A percentile compares a stretch with the other conserved stretches of the same genome.
phyloP scores from a whole-genome alignment of 2,329 filamentous ascomycete genomes.

The Calonectria pseudoturangicola region DNA sequence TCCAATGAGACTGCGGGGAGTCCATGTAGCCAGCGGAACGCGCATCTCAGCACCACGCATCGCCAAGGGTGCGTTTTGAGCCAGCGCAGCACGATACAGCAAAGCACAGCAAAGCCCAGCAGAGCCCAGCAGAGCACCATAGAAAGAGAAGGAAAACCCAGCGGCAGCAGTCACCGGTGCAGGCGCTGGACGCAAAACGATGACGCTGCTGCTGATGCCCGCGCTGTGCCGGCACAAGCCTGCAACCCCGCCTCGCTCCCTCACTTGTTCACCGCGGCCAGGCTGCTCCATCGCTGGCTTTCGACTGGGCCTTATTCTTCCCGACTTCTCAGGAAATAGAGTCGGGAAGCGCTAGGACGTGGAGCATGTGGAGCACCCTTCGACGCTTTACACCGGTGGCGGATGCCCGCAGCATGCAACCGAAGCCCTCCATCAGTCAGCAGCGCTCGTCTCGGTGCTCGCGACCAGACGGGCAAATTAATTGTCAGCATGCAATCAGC shows the following conservation, averaged over 20 bases:
- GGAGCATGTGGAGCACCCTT: conserved; percentile 29
- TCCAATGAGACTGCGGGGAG: conserved; percentile 28
- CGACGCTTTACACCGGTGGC: conserved; percentile 31
- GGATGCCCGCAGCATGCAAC: conserved; percentile 40
- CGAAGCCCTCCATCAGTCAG: conserved; percentile 38
- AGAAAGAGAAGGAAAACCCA: not conserved
- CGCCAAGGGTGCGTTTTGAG: conserved; percentile 35
- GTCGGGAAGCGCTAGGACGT: conserved; percentile 19
- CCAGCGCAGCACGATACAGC: conserved; percentile 38
- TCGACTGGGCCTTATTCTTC: conserved; percentile 21
- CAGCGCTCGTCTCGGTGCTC: conserved; percentile 19
- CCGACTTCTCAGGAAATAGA: conserved; percentile 27
- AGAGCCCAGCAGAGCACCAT: conserved; percentile 29
- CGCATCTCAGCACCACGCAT: conserved; percentile 43
- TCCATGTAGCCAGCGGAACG: conserved; percentile 32
- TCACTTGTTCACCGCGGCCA: conserved; percentile 7
- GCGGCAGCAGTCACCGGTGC: conserved; percentile 18
- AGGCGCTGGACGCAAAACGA: conserved; percentile 28
- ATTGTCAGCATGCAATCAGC: conserved; percentile 38
- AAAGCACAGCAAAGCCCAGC: conserved; percentile 32
- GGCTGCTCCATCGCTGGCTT: conserved; percentile 18
- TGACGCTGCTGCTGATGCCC: conserved; percentile 13
- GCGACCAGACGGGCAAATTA: conserved; percentile 19
- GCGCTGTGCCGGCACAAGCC: not conserved
- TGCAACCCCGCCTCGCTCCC: conserved; percentile 18